Evolutionary conservation across 495 filamentous ascomycete genomes (phyloP), one percentile per base, ranked within the genome.

Genomic region (Xylaria palmicola): DNA sequence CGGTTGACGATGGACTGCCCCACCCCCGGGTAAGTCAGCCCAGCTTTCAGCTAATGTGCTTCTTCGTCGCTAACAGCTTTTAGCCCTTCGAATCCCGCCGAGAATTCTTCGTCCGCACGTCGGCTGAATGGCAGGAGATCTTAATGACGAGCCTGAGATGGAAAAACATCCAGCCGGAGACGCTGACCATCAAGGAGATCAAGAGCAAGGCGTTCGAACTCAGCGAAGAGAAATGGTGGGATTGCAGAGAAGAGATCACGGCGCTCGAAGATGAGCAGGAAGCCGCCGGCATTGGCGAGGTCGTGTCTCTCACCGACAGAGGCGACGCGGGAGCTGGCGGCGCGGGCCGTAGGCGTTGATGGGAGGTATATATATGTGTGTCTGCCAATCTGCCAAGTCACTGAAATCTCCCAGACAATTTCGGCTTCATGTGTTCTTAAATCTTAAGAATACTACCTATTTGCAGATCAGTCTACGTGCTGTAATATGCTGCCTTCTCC

Each of bases 171-270:
- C 76, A 81, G 63, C 75, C 78, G 8, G 89, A 90, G 73, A 77
- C 79, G n/a, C 74, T 85, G 62, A 82, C 84, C 4, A 78, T 96
- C 64, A 98, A 98, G 78, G 94, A 97, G 77, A 81, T 97, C 60
- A 90, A 93, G 67, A 89, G 92, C 62, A 85, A 83, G 49, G 94
- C 93, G 2, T 98, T 97, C 70, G 86, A 90, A 64, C 79, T 88
- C 58, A 91, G 91, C 41, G 94, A 98, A 76, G 90, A 91, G 72
- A 96, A 93, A 70, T 98, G 94, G 94, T 98, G 94, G 94, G 94
- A 97, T 79, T 93, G 90, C 71, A 81, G 94, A 65, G 94, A 98
- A 74, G 94, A 98, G 76, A 90, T 98, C 62, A 89, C 86, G 59
- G 90, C 87, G 7, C 78, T 97, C 63, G 94, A 98, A 75, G 93